Evolutionary conservation across 495 filamentous ascomycete genomes (phyloP).

Genomic region (Penicillium parvum): DNA sequence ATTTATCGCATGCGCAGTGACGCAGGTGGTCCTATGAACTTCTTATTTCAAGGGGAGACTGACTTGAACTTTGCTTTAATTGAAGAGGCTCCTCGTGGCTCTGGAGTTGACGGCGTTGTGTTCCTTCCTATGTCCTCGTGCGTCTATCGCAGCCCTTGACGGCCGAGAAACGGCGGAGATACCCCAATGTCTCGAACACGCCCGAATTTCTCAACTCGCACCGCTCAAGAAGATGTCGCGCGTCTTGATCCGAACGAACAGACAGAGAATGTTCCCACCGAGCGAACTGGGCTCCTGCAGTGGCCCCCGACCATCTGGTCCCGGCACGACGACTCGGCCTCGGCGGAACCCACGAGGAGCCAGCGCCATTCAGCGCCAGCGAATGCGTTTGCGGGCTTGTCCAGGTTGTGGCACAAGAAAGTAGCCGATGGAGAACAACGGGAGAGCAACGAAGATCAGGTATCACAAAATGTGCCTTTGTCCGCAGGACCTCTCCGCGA

Average conservation of each 20-base stretch:
- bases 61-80: background rate
- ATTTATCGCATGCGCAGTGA: slow-evolving; percentile 8
- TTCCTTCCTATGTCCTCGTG: slow-evolving; percentile 6
- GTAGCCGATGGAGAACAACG: slow-evolving; percentile 8
- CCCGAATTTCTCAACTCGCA: slow-evolving; percentile 51
- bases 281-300: slow-evolving; percentile 20
- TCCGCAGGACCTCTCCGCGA: slow-evolving; percentile 28
- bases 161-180: slow-evolving; percentile 13
- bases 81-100: background rate
- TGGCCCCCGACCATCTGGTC: slow-evolving; percentile 21
- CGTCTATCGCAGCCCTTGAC: slow-evolving; percentile 13
- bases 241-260: slow-evolving; percentile 43
- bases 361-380: slow-evolving; percentile 20
- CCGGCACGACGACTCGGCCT: slow-evolving; percentile 30
- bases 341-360: slow-evolving; percentile 13
- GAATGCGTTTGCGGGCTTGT: slow-evolving; percentile 24
- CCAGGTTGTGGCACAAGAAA: slow-evolving; percentile 26
- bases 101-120: background rate
- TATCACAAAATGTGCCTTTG: slow-evolving; percentile 8
- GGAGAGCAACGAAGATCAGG: slow-evolving; percentile 4
- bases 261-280: slow-evolving; percentile 14
- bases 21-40: slow-evolving; percentile 19
- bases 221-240: slow-evolving; percentile 51
- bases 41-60: too few species aligned
- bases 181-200: slow-evolving; percentile 37